Base-by-base conservation (phyloP, 176 grass and related monocot genomes). In the Pontederia crassipes region DNA sequence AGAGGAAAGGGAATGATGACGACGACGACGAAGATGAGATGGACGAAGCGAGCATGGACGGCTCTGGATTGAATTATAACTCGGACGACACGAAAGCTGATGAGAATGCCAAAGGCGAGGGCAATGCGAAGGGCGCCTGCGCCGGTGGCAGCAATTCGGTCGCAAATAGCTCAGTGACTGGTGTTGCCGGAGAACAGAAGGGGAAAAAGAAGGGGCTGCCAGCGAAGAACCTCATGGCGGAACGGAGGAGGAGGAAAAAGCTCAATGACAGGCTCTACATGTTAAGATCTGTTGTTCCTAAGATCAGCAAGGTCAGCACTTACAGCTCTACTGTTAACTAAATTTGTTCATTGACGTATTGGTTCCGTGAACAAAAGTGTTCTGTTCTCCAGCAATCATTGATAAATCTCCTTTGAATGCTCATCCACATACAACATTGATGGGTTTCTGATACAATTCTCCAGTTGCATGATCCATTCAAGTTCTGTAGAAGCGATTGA, bases 241-340 rank as follows among this genome's bases (percentile, higher is more conserved):
- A 98, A 76, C 86, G 94, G 60, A 76, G 94, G 55, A 79, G 94
- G 54, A 77, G 94, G 57, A 98, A 98, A 84, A 98, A 98, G 82
- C 87, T 98, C 54, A 98, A 98, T 72, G 94, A 98, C 72, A 76
- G 94, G 17, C 94, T 98, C 69, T 98, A 98, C 66, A 98, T 98
- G 94, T 88, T 98, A 46, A 79, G 94, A 10, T 98, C 94, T 2
- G 94, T 98, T 14, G 94, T 98, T 53, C 94, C 94, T 14, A 98
- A 93, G 78, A 98, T 98, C 68, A 98, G 94, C 88, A 98, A 98
- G 88, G 94, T 98, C 63, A 85, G 46, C 10, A 86, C 59, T 74
- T 40, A 1, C 32, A 0, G 4, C 2, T 40, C 32, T 40, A 40
- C 32, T 40, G 32, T 7, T 40, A 3, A 3, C 32, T 7, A 40